Conservation (phyloP, 148 eudicot genomes). For the Vaccinium myrtillus region DNA sequence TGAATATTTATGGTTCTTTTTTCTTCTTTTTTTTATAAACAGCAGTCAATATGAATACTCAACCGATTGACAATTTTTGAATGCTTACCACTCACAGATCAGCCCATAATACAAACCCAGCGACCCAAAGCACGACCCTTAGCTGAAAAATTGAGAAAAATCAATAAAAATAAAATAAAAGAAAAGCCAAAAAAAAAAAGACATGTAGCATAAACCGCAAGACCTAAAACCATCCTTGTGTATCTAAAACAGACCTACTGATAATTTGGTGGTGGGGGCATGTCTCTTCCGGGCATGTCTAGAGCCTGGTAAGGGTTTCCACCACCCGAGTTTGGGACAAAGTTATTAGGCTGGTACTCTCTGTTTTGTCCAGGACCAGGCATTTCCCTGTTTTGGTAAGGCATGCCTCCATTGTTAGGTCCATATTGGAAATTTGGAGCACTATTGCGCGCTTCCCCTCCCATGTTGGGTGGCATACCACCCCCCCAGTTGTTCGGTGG, state of each 20-base stretch:
- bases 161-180: no score
- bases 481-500: conserved; percentile 18
- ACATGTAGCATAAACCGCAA: neutral
- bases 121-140: no score
- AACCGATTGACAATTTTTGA: no score
- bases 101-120: no score
- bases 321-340: conserved; percentile 28
- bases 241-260: conserved; percentile 15
- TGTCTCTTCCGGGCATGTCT: conserved; percentile 59
- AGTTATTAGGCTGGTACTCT: conserved; percentile 28
- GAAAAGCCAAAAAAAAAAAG: neutral
- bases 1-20: no score
- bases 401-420: conserved; percentile 35
- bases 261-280: conserved; percentile 37
- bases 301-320: conserved; percentile 40
- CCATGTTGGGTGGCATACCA: conserved; percentile 24
- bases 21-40: no score
- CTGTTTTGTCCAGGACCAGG: conserved; percentile 30
- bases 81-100: no score
- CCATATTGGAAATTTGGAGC: conserved; percentile 28
- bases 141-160: no score
- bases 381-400: conserved; percentile 34
- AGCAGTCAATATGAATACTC: no score
- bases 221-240: neutral
- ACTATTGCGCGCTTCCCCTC: conserved; percentile 23